phyloP scores from a whole-genome alignment of 2,329 filamentous ascomycete genomes.

The Cucurbitaria berberidis region DNA sequence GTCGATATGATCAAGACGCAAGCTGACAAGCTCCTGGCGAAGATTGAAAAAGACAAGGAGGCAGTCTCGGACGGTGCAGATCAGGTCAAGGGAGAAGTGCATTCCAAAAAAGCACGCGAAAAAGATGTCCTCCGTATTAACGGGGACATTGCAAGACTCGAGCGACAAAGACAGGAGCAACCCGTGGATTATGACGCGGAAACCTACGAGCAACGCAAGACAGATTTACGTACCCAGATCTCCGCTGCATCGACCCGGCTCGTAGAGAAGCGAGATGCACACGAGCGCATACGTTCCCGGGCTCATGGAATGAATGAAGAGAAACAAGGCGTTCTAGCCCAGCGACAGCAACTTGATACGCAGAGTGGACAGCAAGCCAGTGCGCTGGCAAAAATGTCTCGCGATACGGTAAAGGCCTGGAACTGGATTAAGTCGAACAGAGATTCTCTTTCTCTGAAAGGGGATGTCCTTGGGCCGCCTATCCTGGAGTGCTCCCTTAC shows the following conservation, averaged over 20 bases:
- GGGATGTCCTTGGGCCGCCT: slow-evolving; percentile 80
- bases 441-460: slow-evolving; percentile 65
- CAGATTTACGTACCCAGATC: slow-evolving; percentile 59
- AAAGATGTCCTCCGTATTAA: slow-evolving; percentile 40
- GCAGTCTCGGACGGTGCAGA: slow-evolving; percentile 53
- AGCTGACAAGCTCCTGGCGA: slow-evolving; percentile 52
- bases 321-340: slow-evolving; percentile 30
- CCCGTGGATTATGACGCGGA: slow-evolving; percentile 71
- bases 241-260: slow-evolving; percentile 58
- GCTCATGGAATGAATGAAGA: slow-evolving; percentile 25
- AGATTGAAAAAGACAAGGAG: slow-evolving; percentile 44
- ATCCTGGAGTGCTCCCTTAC: slow-evolving; percentile 81
- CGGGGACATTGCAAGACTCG: slow-evolving; percentile 65
- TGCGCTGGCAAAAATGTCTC: slow-evolving; percentile 66
- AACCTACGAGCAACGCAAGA: slow-evolving; percentile 74
- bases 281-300: slow-evolving; percentile 23
- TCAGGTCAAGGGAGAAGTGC: slow-evolving; percentile 48
- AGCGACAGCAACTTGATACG: slow-evolving; percentile 31
- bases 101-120: slow-evolving; percentile 50
- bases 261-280: slow-evolving; percentile 52
- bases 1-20: slow-evolving; percentile 62
- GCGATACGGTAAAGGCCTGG: slow-evolving; percentile 74
- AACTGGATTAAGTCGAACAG: slow-evolving; percentile 80
- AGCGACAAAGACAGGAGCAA: slow-evolving; percentile 66
- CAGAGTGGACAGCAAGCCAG: slow-evolving; percentile 53